Percentiles rank a stretch among this genome's conserved stretches.
These are phyloP conservation scores for Trichoderma aggressivum DNA, from an alignment of 2,329 filamentous ascomycete genomes.

Conservation along the genomic window DNA sequence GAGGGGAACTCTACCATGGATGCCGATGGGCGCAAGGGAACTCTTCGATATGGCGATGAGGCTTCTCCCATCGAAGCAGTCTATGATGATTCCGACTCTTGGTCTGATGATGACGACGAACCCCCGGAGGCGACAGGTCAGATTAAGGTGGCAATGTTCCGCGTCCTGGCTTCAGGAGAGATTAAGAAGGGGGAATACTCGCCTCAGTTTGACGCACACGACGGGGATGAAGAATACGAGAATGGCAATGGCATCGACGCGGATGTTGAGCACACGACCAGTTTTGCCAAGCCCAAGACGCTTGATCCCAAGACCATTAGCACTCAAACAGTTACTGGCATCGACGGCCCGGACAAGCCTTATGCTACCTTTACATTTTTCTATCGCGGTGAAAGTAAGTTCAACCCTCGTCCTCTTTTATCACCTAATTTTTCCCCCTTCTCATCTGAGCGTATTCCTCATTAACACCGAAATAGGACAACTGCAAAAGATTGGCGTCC, in stretches of 20 bases:
- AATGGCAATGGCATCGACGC: constrained; percentile 61
- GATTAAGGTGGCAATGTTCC: constrained; percentile 96
- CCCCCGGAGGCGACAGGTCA: constrained; percentile 92
- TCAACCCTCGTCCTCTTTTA: background rate
- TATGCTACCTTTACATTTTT: constrained; percentile 98
- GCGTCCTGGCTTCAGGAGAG: constrained; percentile 90
- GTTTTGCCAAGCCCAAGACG: constrained; percentile 94
- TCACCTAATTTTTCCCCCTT: no score
- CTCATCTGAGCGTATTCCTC: background rate
- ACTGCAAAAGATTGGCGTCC: constrained; percentile 92
- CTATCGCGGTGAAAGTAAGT: constrained; percentile 88
- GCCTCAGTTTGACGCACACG: constrained; percentile 93
- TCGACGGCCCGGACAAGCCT: constrained; percentile 91
- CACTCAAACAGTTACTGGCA: constrained; percentile 97
- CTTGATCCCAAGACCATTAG: constrained; percentile 96
- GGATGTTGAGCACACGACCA: constrained; percentile 94
- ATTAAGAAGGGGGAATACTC: constrained; percentile 98
- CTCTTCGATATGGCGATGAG: constrained; percentile 78
- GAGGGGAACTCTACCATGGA: constrained; percentile 35
- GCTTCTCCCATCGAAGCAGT: constrained; percentile 70
- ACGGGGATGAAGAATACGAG: constrained; percentile 76
- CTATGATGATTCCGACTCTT: constrained; percentile 67
- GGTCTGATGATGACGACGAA: constrained; percentile 78
- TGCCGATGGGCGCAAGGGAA: constrained; percentile 44
- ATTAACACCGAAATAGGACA: constrained; percentile 60